Conservation (phyloP, 805 yeast genomes). For the Starmerella riodocensis region DNA sequence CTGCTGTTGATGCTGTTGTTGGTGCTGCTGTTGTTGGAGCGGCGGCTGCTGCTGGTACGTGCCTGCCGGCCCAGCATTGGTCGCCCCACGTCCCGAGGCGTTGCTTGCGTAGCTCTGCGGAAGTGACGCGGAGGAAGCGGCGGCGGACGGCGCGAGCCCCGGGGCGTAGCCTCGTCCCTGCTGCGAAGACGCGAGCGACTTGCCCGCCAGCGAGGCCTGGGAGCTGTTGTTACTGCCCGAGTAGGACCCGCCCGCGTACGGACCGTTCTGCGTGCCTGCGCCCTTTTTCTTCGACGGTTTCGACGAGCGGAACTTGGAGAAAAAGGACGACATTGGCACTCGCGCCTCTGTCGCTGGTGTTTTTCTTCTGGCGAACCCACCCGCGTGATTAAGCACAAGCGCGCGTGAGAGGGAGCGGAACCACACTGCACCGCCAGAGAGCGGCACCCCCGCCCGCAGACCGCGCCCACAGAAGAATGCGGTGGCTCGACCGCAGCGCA, state of each 20-base stretch:
- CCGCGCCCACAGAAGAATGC: too few species aligned
- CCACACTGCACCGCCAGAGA: too few species aligned
- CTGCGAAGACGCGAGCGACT: conserved; percentile 7
- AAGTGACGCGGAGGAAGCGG: conserved; percentile 3
- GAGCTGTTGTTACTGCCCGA: conserved; percentile 15
- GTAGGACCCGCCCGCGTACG: conserved; percentile 1
- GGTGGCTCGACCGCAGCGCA: too few species aligned
- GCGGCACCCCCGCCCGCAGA: too few species aligned
- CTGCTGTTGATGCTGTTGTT: not conserved
- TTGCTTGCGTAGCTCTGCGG: conserved; percentile 1
- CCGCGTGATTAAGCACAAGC: not conserved
- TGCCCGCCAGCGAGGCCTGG: conserved; percentile 10
- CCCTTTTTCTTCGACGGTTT: conserved; percentile 16
- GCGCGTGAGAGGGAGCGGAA: too few species aligned
- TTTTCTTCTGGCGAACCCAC: not conserved
- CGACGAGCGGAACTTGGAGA: conserved; percentile 14
- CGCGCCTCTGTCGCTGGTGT: not conserved
- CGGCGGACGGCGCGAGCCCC: not conserved
- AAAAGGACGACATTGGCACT: conserved; percentile 15
- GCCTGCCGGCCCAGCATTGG: not conserved
- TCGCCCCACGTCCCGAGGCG: not conserved
- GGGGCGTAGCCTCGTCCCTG: conserved; percentile 1
- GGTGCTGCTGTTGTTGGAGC: too few species aligned
- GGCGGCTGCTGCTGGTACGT: not conserved
- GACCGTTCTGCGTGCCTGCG: not conserved